Conservation (phyloP, 306 rosid species). For the Malus fusca region DNA sequence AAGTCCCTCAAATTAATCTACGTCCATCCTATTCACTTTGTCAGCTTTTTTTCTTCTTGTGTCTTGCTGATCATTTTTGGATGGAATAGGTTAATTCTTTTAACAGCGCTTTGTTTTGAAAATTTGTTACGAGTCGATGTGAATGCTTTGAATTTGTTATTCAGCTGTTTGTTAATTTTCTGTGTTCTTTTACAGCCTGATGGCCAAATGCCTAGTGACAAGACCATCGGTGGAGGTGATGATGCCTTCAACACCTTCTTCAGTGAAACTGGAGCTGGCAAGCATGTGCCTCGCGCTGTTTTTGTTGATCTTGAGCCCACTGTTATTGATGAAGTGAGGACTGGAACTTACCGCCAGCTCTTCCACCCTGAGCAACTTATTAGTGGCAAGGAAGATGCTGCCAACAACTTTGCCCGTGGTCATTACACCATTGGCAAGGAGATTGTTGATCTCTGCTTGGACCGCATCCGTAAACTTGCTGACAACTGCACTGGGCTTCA, state of each 20-base stretch:
- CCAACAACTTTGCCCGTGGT: conserved; percentile 97
- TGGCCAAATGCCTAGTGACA: conserved; percentile 92
- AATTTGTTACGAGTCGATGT: no score
- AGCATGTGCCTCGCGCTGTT: conserved; percentile 79
- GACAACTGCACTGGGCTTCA: conserved; percentile 94
- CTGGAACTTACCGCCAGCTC: conserved; percentile 81
- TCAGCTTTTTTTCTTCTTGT: no score
- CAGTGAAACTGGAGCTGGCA: conserved; percentile 91
- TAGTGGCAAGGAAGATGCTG: conserved; percentile 94
- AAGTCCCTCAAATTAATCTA: no score
- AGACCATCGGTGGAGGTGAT: conserved; percentile 73
- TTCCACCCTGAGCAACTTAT: conserved; percentile 94
- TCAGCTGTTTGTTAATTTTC: no score
- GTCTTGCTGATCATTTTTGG: no score
- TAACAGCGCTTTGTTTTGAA: no score
- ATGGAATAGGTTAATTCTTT: no score
- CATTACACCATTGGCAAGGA: conserved; percentile 95
- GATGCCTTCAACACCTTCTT: conserved; percentile 93
- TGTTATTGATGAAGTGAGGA: conserved; percentile 88
- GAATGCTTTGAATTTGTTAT: no score
- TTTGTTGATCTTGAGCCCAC: conserved; percentile 92
- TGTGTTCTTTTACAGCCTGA: conserved; percentile 49
- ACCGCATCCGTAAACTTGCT: conserved; percentile 87
- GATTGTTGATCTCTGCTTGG: conserved; percentile 88
- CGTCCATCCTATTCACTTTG: not conserved